Percentiles rank a stretch among this genome's conserved stretches.
These are phyloP conservation scores for Kwoniella dejecticola DNA, from an alignment of 768 basidiomycete genomes.

Conservation along the genomic window DNA sequence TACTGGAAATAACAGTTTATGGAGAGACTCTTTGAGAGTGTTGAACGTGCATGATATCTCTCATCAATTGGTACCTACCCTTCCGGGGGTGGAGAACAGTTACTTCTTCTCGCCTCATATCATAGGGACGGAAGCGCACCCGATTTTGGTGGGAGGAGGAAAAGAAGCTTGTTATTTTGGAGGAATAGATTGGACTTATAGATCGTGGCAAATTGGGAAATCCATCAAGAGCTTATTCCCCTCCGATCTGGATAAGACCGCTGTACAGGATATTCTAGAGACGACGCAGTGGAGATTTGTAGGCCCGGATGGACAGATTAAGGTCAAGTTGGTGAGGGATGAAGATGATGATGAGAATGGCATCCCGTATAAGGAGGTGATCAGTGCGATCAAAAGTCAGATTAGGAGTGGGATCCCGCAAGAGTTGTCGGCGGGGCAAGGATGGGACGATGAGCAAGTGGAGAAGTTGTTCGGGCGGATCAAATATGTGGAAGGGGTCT, in stretches of 20 bases:
- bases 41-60: conserved; percentile 32
- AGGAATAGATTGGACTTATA: conserved; percentile 31
- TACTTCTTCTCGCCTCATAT: conserved; percentile 33
- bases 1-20: neutral
- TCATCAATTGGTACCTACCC: conserved; percentile 33
- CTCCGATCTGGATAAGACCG: conserved; percentile 3
- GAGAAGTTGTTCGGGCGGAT: conserved; percentile 2
- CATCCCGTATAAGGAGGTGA: conserved; percentile 25
- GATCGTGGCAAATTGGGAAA: conserved; percentile 34
- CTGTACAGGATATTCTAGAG: neutral
- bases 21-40: conserved; percentile 9
- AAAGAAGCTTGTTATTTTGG: conserved; percentile 12
- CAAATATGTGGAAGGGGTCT: neutral
- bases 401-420: conserved; percentile 22
- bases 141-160: neutral
- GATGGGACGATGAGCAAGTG: conserved; percentile 10
- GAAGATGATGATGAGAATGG: conserved; percentile 37
- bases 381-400: conserved; percentile 8
- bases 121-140: neutral
- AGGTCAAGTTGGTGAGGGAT: conserved; percentile 17
- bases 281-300: conserved; percentile 28
- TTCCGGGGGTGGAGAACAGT: conserved; percentile 20
- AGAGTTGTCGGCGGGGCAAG: conserved; percentile 34
- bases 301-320: conserved; percentile 25
- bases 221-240: conserved; percentile 39